Evolutionary conservation across 805 yeast species (phyloP).

Genomic region (Lachancea thermotolerans): DNA sequence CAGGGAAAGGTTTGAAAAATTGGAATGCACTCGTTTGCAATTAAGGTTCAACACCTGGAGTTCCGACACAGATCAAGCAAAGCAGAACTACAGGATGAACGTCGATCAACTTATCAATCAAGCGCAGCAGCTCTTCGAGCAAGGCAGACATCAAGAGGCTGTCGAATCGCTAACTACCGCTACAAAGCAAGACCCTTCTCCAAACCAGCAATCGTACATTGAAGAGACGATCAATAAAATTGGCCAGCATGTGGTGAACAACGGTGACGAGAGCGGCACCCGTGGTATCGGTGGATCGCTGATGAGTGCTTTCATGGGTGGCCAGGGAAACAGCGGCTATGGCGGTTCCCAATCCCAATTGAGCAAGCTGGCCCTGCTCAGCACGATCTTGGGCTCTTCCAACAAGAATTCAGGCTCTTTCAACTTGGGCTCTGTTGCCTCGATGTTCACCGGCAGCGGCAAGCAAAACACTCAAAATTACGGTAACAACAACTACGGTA

Average conservation of each 20-base stretch:
- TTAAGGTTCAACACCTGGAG: no score
- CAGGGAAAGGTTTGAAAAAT: no score
- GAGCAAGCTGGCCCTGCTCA: constrained; percentile 26
- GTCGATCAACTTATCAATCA: constrained; percentile 15
- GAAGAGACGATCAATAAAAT: constrained; percentile 20
- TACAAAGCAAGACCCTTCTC: constrained; percentile 20
- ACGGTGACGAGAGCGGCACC: constrained; percentile 14
- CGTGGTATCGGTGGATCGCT: constrained; percentile 18
- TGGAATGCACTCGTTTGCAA: no score
- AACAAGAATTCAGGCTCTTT: constrained; percentile 14
- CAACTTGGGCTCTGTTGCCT: constrained; percentile 19
- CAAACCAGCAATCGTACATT: constrained; percentile 18
- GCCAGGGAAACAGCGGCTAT: constrained; percentile 16
- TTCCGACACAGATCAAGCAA: no score
- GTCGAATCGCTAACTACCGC: constrained; percentile 25
- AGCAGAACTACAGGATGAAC: constrained; percentile 7
- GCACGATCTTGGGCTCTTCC: constrained; percentile 19
- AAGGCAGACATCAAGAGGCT: constrained; percentile 25
- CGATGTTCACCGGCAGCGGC: constrained; percentile 15
- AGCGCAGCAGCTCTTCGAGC: constrained; percentile 18
- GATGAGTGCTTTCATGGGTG: constrained; percentile 17
- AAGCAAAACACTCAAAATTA: constrained; percentile 5
- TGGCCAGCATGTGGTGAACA: constrained; percentile 17
- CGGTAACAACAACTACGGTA: neutral
- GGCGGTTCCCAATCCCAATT: constrained; percentile 21